Base-by-base conservation (phyloP, 2,329 filamentous ascomycete genomes). In the Rhinocladiella similis region DNA sequence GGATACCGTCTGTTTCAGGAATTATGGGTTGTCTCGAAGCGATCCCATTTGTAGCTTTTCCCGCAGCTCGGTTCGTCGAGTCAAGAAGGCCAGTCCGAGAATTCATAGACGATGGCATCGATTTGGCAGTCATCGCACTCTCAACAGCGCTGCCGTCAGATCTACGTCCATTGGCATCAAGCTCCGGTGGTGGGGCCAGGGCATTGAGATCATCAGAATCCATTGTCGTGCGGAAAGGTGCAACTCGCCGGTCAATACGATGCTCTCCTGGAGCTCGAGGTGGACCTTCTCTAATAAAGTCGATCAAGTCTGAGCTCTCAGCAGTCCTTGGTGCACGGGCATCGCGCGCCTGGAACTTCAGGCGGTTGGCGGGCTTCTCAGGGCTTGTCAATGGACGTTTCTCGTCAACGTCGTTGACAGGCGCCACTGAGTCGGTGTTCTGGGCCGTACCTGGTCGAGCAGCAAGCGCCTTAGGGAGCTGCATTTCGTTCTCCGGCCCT, bases 231-330 rank as follows among this genome's bases (percentile, higher is more conserved):
- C 90, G 83, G 77, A 95, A 96, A 1, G 91, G 90, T 9, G 91
- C 91, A 12, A 94, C 86, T n/a, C 83, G 84, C 16, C 89, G 86
- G 41, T 91, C 88, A 60, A 95, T 94, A 20, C 90, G 85, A 56
- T 85, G 89, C 42, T 78, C 79, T 33, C 77, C 75, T 35, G 61
- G 42, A 43, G 76, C 70, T 59, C 76, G 81, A 0, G 89, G 87
- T 2, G 91, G 91, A 1, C 92, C 93, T 69, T 90, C 87, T 45
- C 92, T 87, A 63, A 99, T 95, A 71, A 99, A 97, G 69, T 97
- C 92, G 63, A 97, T 96, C 56, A 99, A 77, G 59, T 97, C 94
- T 12, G 90, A 89, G 54, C 87, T 95, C 62, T 87, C 86, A 49
- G 84, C 84, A 50, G 79, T 80, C 55, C 76, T 77, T 48, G 85